phyloP scores from a whole-genome alignment of 345 rosid genomes.

The Litchi chinensis region DNA sequence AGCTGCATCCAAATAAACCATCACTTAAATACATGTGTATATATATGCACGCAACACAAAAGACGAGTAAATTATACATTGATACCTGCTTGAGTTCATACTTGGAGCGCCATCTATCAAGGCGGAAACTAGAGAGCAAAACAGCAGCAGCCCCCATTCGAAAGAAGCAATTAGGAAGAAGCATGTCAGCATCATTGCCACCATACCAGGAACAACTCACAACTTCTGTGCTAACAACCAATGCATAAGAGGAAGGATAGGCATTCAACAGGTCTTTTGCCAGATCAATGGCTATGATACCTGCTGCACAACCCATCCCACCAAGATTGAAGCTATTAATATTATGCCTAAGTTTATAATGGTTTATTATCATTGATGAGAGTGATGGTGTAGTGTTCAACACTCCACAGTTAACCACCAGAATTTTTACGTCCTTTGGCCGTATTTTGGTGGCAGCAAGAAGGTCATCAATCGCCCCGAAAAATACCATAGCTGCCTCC shows the following conservation, averaged over 20 bases:
- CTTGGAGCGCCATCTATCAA: conserved; percentile 62
- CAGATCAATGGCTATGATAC: conserved; percentile 68
- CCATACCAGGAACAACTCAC: conserved; percentile 64
- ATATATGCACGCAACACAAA: too few species aligned
- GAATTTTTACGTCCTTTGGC: conserved; percentile 53
- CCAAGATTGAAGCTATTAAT: conserved; percentile 74
- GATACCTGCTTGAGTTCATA: conserved; percentile 56
- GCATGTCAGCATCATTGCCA: conserved; percentile 59
- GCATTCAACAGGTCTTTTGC: conserved; percentile 59
- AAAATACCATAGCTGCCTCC: conserved; percentile 71
- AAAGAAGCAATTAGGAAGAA: conserved; percentile 72
- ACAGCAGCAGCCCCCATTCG: conserved; percentile 78
- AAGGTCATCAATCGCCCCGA: conserved; percentile 63
- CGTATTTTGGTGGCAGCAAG: conserved; percentile 51
- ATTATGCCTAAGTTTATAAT: conserved; percentile 63
- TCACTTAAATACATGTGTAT: background rate
- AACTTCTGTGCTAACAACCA: conserved; percentile 67
- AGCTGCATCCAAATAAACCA: conserved; percentile 34
- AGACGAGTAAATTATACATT: too few species aligned
- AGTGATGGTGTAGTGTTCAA: conserved; percentile 71
- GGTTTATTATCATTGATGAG: conserved; percentile 73
- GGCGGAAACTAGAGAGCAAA: conserved; percentile 59
- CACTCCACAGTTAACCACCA: conserved; percentile 69
- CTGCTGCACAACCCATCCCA: conserved; percentile 84
- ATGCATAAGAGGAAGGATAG: conserved; percentile 57